phyloP scores from a whole-genome alignment of 208 protist species.

The Crithidia expoeki region DNA sequence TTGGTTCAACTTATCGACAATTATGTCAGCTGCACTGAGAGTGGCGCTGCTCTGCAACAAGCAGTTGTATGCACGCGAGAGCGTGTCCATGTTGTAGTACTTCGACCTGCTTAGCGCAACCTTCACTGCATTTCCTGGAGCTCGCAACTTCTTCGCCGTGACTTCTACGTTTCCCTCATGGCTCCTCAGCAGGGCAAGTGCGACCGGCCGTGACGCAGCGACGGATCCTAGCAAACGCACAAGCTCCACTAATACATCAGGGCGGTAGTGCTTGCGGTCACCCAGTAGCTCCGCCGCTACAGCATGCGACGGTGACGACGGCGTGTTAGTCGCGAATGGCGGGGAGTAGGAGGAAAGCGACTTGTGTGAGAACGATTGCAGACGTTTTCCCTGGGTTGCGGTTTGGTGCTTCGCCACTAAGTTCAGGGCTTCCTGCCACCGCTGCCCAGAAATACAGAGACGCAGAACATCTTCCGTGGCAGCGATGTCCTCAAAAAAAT shows the following conservation, averaged over 20 bases:
- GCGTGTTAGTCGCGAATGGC: not conserved
- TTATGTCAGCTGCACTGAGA: constrained; percentile 31
- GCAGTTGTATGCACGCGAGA: constrained; percentile 51
- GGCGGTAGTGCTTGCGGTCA: constrained; percentile 17
- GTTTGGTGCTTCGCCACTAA: constrained; percentile 27
- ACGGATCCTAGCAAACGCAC: constrained; percentile 31
- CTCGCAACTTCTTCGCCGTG: not conserved
- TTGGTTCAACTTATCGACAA: constrained; percentile 18
- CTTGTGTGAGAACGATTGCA: not conserved
- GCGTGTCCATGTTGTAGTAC: constrained; percentile 50
- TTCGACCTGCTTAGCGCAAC: constrained; percentile 34
- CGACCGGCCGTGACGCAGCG: constrained; percentile 2
- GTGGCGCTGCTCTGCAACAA: constrained; percentile 46
- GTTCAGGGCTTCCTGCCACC: constrained; percentile 59
- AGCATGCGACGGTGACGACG: not conserved
- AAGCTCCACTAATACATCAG: constrained; percentile 32
- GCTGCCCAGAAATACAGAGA: constrained; percentile 45
- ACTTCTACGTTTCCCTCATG: not conserved
- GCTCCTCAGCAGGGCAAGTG: constrained; percentile 2
- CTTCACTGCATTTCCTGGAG: not conserved
- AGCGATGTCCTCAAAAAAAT: constrained; percentile 25
- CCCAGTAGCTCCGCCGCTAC: not conserved
- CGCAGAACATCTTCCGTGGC: constrained; percentile 44
- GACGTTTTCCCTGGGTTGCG: not conserved
- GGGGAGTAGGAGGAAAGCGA: not conserved